Evolutionary conservation across 2,329 filamentous ascomycete genomes (phyloP), one percentile per base, ranked within the genome.

Genomic region (Neurospora sp.): DNA sequence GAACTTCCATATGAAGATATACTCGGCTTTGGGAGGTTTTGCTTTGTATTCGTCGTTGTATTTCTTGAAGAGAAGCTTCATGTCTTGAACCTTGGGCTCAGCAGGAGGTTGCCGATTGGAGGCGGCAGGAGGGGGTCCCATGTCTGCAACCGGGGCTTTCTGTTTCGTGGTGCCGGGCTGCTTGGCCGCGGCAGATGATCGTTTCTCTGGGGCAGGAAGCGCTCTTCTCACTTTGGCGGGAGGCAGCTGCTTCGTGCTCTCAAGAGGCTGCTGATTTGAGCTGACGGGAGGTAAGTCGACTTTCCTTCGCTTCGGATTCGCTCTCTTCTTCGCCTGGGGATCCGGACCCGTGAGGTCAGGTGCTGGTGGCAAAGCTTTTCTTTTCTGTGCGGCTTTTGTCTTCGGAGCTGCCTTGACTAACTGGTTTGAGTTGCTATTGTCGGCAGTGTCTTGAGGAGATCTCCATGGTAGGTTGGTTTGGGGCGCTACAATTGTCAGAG

Each of bases 1-100:
- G 67, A 77, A 77, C 8, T 69, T 65, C 73, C 74, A 74, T 69
- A 77, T 74, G 37, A 75, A 76, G 2, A 36, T 37, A 0, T 67
- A 66, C 10, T 75, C 70, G 23, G 71, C 72, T 6, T 33, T 67
- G n/a, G 68, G 71, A 10, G 71, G 72, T 33, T 65, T 69, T 19
- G 57, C 39, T 8, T 69, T 69, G 71, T 73, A 74, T 19, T 71
- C 28, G 1, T 71, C 66, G 6, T 70, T 68, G 67, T 73, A 74
- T n/a, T 69, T 12, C n/a, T 66, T 65, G 39, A 74, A 72, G 67
- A 73, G 70, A 10, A 71, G 57, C 36, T 71, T 70, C 40, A 74
- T 52, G n/a, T 74, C 69, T 23, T 73, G 65, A 41, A 68, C 28
- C 23, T 57, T 37, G 28, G 69, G 3, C 41, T 6, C 19, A 6